Percentiles rank a stretch among this genome's conserved stretches.
Conservation (phyloP, 2,329 filamentous ascomycete genomes). For the Fusarium duplospermum region DNA sequence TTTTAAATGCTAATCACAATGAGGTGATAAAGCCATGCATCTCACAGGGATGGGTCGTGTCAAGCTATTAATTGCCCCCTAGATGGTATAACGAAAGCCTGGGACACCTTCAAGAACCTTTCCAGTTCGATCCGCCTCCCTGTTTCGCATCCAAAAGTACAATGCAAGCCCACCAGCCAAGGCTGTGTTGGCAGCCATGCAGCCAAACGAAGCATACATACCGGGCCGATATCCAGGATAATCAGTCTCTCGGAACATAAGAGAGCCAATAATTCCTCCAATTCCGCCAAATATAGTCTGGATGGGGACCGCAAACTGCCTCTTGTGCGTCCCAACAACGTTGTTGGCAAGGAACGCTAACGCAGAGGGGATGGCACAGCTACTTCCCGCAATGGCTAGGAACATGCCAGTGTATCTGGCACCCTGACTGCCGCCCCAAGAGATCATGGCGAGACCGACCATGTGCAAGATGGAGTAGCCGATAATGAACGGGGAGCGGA, state of each 20-base stretch:
- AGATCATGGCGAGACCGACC: neutral
- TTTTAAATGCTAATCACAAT: too few relatives aligned
- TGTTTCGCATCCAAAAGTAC: neutral
- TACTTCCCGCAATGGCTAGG: neutral
- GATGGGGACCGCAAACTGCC: neutral
- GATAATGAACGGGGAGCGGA: neutral
- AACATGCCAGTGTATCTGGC: neutral
- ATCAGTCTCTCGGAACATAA: neutral
- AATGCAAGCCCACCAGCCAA: neutral
- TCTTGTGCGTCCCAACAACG: neutral
- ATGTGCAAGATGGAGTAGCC: neutral
- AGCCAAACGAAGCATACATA: neutral
- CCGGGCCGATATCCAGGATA: neutral
- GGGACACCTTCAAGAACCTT: neutral
- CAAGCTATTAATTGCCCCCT: neutral
- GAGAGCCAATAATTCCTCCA: neutral
- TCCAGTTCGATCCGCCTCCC: neutral
- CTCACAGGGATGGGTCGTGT: too few relatives aligned
- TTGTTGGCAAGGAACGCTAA: neutral
- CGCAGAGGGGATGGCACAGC: neutral
- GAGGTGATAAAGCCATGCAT: too few relatives aligned
- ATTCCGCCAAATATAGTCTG: neutral
- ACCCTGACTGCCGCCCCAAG: neutral
- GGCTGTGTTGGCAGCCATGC: neutral
- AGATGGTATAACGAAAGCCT: neutral